These are phyloP conservation scores for Puccinia polysora DNA, from an alignment of 1,284 basidiomycete genomes.

Conservation along the genomic window DNA sequence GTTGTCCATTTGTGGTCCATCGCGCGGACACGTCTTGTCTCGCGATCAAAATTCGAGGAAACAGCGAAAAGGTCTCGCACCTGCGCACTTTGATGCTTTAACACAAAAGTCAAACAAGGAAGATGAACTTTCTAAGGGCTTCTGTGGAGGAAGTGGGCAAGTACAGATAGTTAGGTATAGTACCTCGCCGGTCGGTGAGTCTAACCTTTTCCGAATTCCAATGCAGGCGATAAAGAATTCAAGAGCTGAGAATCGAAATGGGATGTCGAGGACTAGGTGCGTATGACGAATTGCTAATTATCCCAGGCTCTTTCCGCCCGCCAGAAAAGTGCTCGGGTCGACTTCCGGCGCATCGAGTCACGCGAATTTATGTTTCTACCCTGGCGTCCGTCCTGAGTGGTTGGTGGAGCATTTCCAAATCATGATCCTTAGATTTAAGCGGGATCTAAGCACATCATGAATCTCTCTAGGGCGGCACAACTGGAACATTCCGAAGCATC, in stretches of 20 bases:
- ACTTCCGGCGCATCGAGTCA: neutral
- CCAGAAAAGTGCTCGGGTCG: neutral
- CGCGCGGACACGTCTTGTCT: neutral
- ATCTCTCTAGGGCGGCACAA: conserved; percentile 24
- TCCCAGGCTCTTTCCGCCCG: conserved; percentile 19
- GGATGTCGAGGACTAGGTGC: neutral
- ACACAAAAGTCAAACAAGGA: neutral
- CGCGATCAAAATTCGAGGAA: neutral
- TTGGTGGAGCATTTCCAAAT: conserved; percentile 5
- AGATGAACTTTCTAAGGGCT: neutral
- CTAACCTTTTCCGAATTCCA: neutral
- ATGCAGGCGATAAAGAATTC: neutral
- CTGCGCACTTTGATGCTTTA: conserved; percentile 21
- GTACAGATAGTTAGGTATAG: conserved; percentile 32
- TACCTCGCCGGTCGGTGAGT: conserved; percentile 16
- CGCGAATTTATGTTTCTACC: conserved; percentile 30
- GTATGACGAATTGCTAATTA: conserved; percentile 37
- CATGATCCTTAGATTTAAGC: neutral
- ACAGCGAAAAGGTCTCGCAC: neutral
- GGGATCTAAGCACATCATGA: no score
- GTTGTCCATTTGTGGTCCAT: conserved; percentile 13
- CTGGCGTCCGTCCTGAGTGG: conserved; percentile 29
- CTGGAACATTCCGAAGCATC: conserved; percentile 36
- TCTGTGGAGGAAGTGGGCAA: conserved; percentile 15
- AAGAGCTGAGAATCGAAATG: neutral